phyloP scores from a whole-genome alignment of 805 yeast species.

The Lachancea cidri region DNA sequence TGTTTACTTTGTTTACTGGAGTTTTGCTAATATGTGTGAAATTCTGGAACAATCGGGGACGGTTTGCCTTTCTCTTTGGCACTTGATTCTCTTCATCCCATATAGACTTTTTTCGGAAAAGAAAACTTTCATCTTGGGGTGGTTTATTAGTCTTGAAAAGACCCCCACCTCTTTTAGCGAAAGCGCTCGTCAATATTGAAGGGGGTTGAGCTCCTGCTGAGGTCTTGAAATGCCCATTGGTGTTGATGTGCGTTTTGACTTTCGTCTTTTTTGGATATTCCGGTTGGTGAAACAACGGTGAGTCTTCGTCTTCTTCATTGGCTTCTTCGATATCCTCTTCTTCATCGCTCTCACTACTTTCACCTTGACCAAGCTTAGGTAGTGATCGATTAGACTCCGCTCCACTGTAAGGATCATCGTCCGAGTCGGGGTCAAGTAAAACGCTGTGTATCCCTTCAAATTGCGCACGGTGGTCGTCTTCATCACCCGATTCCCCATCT shows the following conservation, averaged over 20 bases:
- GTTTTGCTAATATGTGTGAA: constrained; percentile 24
- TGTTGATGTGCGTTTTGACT: constrained; percentile 17
- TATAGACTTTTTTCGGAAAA: constrained; percentile 19
- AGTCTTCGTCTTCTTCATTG: not conserved
- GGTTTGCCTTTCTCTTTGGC: constrained; percentile 8
- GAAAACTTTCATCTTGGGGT: constrained; percentile 11
- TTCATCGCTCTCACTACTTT: constrained; percentile 5
- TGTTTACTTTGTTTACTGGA: constrained; percentile 32
- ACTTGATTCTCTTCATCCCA: constrained; percentile 5
- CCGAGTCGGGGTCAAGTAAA: constrained; percentile 6
- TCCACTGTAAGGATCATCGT: constrained; percentile 3
- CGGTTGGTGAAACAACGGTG: constrained; percentile 14
- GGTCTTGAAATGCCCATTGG: not conserved
- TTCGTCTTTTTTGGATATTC: constrained; percentile 21
- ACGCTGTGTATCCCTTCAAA: constrained; percentile 8
- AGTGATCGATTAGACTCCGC: constrained; percentile 14
- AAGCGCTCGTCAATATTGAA: constrained; percentile 7
- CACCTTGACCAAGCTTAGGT: constrained; percentile 24
- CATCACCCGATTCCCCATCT: constrained; percentile 14
- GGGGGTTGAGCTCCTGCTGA: constrained; percentile 2
- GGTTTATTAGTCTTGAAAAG: constrained; percentile 6
- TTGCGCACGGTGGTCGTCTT: constrained; percentile 3
- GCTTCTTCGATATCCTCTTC: constrained; percentile 3
- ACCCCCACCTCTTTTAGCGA: constrained; percentile 1
- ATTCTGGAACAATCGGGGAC: constrained; percentile 23